A percentile compares a stretch with the other conserved stretches of the same genome.
Conservation (phyloP, 2,329 filamentous ascomycete genomes). For the Chaetomiaceae sp. region DNA sequence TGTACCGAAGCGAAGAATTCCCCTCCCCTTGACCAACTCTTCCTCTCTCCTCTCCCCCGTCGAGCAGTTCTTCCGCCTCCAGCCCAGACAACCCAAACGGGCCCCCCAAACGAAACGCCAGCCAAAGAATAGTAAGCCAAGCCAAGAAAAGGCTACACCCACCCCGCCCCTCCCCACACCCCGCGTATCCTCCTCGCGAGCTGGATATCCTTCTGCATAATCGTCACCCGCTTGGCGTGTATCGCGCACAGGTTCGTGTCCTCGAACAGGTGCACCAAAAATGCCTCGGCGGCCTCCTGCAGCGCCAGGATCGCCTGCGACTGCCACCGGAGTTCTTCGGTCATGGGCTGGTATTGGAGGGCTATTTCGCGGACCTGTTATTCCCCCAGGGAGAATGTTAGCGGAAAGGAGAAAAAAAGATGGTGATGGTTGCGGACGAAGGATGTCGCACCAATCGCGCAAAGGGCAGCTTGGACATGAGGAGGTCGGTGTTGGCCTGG, state of each 20-base stretch:
- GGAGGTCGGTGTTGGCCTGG: slow-evolving; percentile 82
- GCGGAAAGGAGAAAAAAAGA: no score
- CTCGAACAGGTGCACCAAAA: slow-evolving; percentile 93
- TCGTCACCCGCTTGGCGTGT: slow-evolving; percentile 93
- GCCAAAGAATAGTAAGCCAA: no score
- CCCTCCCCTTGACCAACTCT: neutral
- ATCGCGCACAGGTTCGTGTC: slow-evolving; percentile 95
- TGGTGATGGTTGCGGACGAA: no score
- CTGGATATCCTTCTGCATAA: slow-evolving; percentile 98
- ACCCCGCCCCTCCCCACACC: slow-evolving; percentile 66
- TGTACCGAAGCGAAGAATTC: neutral
- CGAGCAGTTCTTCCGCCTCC: no score
- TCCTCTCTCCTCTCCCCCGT: neutral
- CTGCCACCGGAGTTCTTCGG: slow-evolving; percentile 83
- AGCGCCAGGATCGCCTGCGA: slow-evolving; percentile 89
- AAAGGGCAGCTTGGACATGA: slow-evolving; percentile 78
- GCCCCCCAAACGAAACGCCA: no score
- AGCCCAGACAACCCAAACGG: neutral
- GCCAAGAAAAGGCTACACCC: slow-evolving; percentile 36
- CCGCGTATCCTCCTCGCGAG: slow-evolving; percentile 77
- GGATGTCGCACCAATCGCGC: slow-evolving; percentile 60
- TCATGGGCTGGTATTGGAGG: slow-evolving; percentile 55
- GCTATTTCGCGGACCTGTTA: slow-evolving; percentile 67
- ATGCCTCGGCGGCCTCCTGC: slow-evolving; percentile 94
- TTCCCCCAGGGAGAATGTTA: no score